These are phyloP conservation scores for Beauveria pseudobassiana DNA, from an alignment of 2,329 filamentous ascomycete species.

Conservation along the genomic window DNA sequence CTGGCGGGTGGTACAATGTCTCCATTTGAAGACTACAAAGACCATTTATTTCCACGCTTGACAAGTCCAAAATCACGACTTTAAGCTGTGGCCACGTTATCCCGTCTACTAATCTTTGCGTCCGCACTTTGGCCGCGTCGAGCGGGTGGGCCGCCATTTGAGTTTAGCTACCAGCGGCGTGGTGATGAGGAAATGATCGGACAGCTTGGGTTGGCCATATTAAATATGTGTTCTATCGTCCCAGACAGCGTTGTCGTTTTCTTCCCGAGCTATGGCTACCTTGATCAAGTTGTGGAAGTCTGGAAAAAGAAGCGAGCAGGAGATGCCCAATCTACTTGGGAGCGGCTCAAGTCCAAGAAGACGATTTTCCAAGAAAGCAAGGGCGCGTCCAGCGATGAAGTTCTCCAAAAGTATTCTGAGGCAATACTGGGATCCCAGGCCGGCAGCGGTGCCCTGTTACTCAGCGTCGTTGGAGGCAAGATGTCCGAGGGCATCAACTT, in stretches of 20 bases:
- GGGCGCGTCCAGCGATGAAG: constrained; percentile 53
- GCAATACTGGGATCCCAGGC: constrained; percentile 48
- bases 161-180: constrained; percentile 81
- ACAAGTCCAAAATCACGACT: constrained; percentile 58
- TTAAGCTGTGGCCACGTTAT: constrained; percentile 95
- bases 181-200: constrained; percentile 60
- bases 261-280: constrained; percentile 90
- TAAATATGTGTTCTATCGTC: constrained; percentile 64
- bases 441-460: constrained; percentile 60
- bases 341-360: constrained; percentile 51
- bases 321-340: constrained; percentile 44
- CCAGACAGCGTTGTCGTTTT: constrained; percentile 90
- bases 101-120: constrained; percentile 70
- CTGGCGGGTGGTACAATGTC: constrained; percentile 97
- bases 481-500: constrained; percentile 99
- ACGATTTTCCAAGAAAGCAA: constrained; percentile 53
- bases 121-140: constrained; percentile 56
- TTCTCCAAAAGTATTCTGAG: constrained; percentile 64
- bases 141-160: constrained; percentile 49
- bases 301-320: constrained; percentile 44
- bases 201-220: constrained; percentile 66
- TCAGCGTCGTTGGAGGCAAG: constrained; percentile 89
- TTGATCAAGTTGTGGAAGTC: constrained; percentile 60
- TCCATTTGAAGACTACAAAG: constrained; percentile 82
- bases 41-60: constrained; percentile 73